Conservation (phyloP, 2,329 filamentous ascomycete genomes). For the Pseudopithomyces chartarum region DNA sequence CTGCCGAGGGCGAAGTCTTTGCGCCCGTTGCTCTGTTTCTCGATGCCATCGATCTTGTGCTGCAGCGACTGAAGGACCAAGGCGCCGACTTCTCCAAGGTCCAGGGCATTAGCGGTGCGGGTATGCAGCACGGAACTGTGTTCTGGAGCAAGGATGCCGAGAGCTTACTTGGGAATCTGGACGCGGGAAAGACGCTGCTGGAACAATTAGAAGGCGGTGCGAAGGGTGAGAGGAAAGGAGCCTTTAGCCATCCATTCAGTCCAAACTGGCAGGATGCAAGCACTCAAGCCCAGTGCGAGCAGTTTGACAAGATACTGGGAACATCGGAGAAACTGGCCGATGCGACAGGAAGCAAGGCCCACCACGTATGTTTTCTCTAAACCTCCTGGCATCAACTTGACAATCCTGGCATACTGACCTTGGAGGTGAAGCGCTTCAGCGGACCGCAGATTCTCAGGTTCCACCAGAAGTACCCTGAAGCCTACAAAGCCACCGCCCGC, state of each 20-base stretch:
- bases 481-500: slow-evolving; percentile 78
- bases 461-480: slow-evolving; percentile 75
- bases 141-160: slow-evolving; percentile 83
- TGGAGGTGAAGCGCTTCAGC: slow-evolving; percentile 76
- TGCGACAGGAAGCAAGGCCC: slow-evolving; percentile 87
- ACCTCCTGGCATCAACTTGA: slow-evolving; percentile 9
- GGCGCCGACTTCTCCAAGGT: slow-evolving; percentile 76
- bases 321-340: slow-evolving; percentile 71
- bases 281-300: slow-evolving; percentile 88
- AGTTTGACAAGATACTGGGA: slow-evolving; percentile 77
- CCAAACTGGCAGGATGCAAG: slow-evolving; percentile 99
- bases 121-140: slow-evolving; percentile 97
- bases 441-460: slow-evolving; percentile 96
- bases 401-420: not conserved
- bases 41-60: slow-evolving; percentile 86
- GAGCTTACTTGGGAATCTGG: slow-evolving; percentile 63
- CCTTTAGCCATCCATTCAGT: slow-evolving; percentile 83
- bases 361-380: slow-evolving; percentile 70
- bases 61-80: slow-evolving; percentile 71
- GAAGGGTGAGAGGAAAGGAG: slow-evolving; percentile 52
- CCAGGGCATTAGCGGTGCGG: slow-evolving; percentile 83
- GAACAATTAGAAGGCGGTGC: slow-evolving; percentile 66
- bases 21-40: slow-evolving; percentile 94
- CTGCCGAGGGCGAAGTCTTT: slow-evolving; percentile 84
- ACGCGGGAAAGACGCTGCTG: slow-evolving; percentile 65